Evolutionary conservation across 495 filamentous ascomycete species (phyloP), one percentile per base, ranked within the genome.

Genomic region (Corynascus novoguineensis): DNA sequence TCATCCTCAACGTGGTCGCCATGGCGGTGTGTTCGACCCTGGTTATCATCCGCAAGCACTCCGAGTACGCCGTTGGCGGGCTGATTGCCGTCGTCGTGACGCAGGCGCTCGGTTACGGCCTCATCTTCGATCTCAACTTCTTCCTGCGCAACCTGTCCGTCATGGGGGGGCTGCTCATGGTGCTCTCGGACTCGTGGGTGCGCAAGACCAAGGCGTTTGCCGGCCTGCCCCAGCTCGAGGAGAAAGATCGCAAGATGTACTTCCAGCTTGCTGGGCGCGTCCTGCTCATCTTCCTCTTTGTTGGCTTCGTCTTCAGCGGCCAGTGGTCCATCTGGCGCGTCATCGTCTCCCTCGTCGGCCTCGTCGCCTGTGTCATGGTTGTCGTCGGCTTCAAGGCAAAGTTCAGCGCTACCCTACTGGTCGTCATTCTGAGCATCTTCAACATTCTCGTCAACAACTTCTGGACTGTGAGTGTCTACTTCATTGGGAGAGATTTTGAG

Each of bases 181-280:
- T 98, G 4, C 79, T 98, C 14, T 97, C 92, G 17, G 93, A 98
- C 76, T 92, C 87, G 47, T 97, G 92, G 92, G 89, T 96, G 66
- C 86, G 92, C 71, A 97, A 97, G 83, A 86, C 84, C 71, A 96
- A 97, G 75, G 91, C 92, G 12, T 96, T 96, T 41, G 93, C 93
- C 25, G 93, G 93, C 38, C 78, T 98, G 55, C 93, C 93, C 50
- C 83, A 88, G 74, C 80, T 97, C 22, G 92, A 96, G 64, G 93
- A 98, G 81, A 97, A 97, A 83, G 95, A 98, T 71, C 87, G 90
- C 71, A 98, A 97, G 81, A 97, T 97, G 90, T 98, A 98, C 78
- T 92, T 98, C 74, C 93, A 97, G 81, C 85, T 98, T 50, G 93
- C 93, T 51, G 93, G 93, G 24, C 84, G 93, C 59, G 88, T 98